Base-by-base conservation (phyloP, 768 basidiomycete species). In the Gautieria morchelliformis region DNA sequence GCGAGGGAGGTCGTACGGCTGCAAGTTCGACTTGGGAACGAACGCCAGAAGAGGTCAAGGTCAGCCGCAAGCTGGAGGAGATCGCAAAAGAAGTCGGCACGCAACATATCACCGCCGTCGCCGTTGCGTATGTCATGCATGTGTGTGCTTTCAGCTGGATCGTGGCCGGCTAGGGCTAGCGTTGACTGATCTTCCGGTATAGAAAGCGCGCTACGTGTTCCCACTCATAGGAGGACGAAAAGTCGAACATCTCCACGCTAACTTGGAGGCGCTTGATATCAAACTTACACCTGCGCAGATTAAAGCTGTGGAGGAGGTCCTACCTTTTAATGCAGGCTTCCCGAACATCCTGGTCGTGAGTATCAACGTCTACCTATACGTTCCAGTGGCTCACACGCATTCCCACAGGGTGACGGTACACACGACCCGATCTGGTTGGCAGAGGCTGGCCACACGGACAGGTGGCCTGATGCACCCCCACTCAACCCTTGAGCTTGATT, bases 41-140 rank as follows among this genome's bases (percentile, higher is more conserved):
- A 3, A 41, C 40, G 3, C 40, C 12, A n/a, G 40, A 41, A 4
- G 40, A 41, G 12, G n/a, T 41, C 40, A 41, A 41, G n/a, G 40
- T 41, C 40, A 73, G 74, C 64, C 72, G 54, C 68, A 72, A 2
- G 70, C 63, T 4, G 12, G 14, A 41, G n/a, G 40, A 41, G n/a
- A 41, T 41, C 40, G 40, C 40, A 41, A 41, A 41, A n/a, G n/a
- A 41, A 14, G 14, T 14, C 2, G 40, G 40, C 12, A 4, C 40
- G 9, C 2, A 12, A 8, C 40, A 41, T 41, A 52, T 52, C 33
- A 52, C 50, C 14, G 19, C 56, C 24, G 51, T 58, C 10, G 56
- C 56, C 32, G 52, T 58, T 35, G 56, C 56, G 35, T 58, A 58
- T 33, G 47, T 58, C 19, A 48, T 58, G 33, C 56, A 58, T 3